Evolutionary conservation across 805 yeast species (phyloP).

Genomic region (Isabelozyma rhagii): DNA sequence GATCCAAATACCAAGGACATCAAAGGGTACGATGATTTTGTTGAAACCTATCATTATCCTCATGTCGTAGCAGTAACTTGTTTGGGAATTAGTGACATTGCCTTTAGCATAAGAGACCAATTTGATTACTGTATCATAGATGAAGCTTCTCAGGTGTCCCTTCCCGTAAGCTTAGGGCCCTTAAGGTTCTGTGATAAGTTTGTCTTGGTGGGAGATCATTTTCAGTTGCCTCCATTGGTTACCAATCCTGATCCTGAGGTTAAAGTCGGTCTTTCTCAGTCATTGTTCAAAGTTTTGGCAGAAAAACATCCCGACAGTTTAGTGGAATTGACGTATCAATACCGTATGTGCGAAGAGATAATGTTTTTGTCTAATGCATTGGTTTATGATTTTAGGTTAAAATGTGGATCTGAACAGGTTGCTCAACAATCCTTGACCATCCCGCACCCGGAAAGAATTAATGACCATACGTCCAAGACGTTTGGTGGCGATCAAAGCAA

Average conservation of each 20-base stretch:
- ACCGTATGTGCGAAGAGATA: constrained; percentile 89
- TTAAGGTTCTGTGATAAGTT: constrained; percentile 72
- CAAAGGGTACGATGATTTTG: constrained; percentile 41
- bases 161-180: constrained; percentile 92
- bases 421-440: constrained; percentile 55
- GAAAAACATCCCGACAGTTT: constrained; percentile 71
- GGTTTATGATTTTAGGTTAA: constrained; percentile 70
- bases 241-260: constrained; percentile 59
- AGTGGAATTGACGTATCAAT: constrained; percentile 77
- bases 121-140: constrained; percentile 95
- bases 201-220: constrained; percentile 94
- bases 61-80: constrained; percentile 88
- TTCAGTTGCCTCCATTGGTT: constrained; percentile 88
- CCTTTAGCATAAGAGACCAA: constrained; percentile 48
- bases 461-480: constrained; percentile 5
- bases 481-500: constrained; percentile 2
- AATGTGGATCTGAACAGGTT: constrained; percentile 68
- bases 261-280: constrained; percentile 60
- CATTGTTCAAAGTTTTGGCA: constrained; percentile 73
- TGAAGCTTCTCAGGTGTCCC: constrained; percentile 93
- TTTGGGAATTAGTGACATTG: constrained; percentile 65
- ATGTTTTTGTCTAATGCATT: constrained; percentile 79
- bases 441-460: constrained; percentile 36
- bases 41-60: constrained; percentile 48
- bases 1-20: constrained; percentile 41